A percentile compares a stretch with the other conserved stretches of the same genome.
phyloP scores from a whole-genome alignment of 768 basidiomycete species.

The Serendipita sp. region DNA sequence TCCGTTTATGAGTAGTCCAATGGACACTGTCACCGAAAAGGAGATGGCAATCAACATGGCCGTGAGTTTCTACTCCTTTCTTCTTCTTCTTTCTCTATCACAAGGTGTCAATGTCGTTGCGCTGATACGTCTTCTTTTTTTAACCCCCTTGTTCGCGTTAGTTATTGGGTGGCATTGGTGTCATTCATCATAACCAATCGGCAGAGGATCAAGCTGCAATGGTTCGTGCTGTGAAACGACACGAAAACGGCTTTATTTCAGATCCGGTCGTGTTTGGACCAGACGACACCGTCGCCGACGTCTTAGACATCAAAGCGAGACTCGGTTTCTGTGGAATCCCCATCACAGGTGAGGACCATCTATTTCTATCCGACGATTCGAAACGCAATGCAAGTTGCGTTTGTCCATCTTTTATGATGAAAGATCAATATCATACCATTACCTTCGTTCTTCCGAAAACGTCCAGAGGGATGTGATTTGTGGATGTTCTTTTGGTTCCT shows the following conservation, averaged over 20 bases:
- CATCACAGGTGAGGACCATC: slow-evolving; percentile 75
- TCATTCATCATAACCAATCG: slow-evolving; percentile 93
- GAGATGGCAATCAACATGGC: slow-evolving; percentile 90
- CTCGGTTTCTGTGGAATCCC: slow-evolving; percentile 96
- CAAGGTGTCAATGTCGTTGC: too few relatives aligned
- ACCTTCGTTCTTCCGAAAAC: slow-evolving; percentile 84
- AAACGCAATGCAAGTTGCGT: slow-evolving; percentile 2
- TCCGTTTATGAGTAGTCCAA: slow-evolving; percentile 93
- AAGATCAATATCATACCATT: slow-evolving; percentile 25
- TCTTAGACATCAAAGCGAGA: slow-evolving; percentile 79
- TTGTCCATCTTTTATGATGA: slow-evolving; percentile 29
- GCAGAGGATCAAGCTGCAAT: slow-evolving; percentile 81
- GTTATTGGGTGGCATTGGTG: slow-evolving; percentile 91
- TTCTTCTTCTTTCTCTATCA: slow-evolving; percentile 7
- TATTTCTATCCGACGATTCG: slow-evolving; percentile 7
- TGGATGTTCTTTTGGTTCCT: slow-evolving; percentile 31
- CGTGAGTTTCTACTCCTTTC: slow-evolving; percentile 33
- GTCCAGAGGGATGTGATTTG: slow-evolving; percentile 58
- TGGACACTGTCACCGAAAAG: slow-evolving; percentile 98
- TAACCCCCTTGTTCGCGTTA: too few relatives aligned
- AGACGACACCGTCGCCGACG: slow-evolving; percentile 63
- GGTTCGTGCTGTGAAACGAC: slow-evolving; percentile 95
- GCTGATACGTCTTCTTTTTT: slow-evolving; percentile 8
- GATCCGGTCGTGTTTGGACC: slow-evolving; percentile 86
- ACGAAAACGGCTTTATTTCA: slow-evolving; percentile 97